Conservation (phyloP, 2,329 filamentous ascomycete genomes). For the Gnomoniopsis smithogilvyi region DNA sequence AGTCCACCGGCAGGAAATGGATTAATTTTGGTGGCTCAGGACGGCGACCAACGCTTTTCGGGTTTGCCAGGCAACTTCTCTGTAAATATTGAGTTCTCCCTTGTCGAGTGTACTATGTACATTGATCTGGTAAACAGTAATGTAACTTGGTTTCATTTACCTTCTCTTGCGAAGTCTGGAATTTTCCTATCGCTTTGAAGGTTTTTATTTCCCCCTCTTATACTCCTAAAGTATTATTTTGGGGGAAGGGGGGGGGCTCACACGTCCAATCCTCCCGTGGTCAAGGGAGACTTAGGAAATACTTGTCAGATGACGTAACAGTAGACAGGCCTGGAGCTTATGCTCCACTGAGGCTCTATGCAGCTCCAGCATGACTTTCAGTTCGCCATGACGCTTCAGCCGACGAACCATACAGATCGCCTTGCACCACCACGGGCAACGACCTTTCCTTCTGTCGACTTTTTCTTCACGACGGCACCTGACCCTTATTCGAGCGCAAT, state of each 20-base stretch:
- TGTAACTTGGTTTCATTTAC: not conserved
- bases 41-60: too few species aligned
- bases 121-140: too few species aligned
- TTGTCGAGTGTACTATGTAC: too few species aligned
- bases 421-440: not conserved
- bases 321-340: not conserved
- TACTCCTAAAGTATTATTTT: too few species aligned
- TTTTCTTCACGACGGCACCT: not conserved
- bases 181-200: too few species aligned
- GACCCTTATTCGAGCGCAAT: not conserved
- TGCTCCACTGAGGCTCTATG: not conserved
- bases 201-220: too few species aligned
- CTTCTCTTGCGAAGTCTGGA: not conserved
- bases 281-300: not conserved
- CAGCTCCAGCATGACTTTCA: not conserved
- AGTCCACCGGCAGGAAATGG: too few species aligned
- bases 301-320: slow-evolving; percentile 4
- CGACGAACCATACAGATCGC: not conserved
- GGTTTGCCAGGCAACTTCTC: too few species aligned
- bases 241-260: too few species aligned
- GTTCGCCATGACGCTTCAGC: not conserved
- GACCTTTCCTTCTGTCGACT: not conserved
- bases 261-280: too few species aligned
- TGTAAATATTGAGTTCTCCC: too few species aligned
- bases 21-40: too few species aligned